Base-by-base conservation (phyloP, 164 flowering plant species). In the Dillenia suffruticosa region DNA sequence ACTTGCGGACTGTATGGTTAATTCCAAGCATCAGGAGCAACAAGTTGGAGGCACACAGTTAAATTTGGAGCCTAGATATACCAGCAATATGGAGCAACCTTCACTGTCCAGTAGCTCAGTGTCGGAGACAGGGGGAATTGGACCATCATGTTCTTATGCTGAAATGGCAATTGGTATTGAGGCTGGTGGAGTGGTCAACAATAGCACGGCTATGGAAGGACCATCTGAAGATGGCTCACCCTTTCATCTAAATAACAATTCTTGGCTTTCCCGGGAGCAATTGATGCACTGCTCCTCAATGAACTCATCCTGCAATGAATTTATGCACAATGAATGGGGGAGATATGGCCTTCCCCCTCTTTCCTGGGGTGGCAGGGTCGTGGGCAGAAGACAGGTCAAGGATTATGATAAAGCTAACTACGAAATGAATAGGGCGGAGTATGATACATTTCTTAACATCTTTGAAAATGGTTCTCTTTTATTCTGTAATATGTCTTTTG, bases 391-490 rank as follows among this genome's bases (percentile, higher is more conserved):
- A 69, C 88, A 83, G 66, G 81, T 81, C 17, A 85, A 77, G 64
- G 73, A 63, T 64, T 70, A 70, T 77, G 81, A 71, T 57, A 77
- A 72, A 64, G 83, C 76, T 46, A 77, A 75, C 53, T 72, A 57
- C 70, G 84, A 87, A 15, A 62, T 83, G 54, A 68, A 55, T 59
- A 80, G 68, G 22, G 97, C 90, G 63, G 96, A 89, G 49, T 78
- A 85, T 73, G 92, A 92, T 64, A 73, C 90, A 57, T 92, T 95
- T 75, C 75, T 79, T 48, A 88, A 75, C 65, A 84, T 90, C 26
- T 92, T 95, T 75, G 99, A 95, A 80, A 97, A 94, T 10, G 97
- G 97, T 58, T 88, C 96, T 64, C 85, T 95, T 83, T 74, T 92
- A 51, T 95, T 88, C 69, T 86, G 94, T 71, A 88, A 92, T 75